These are phyloP conservation scores for Cladosporium velox DNA, from an alignment of 2,329 filamentous ascomycete genomes.

Conservation along the genomic window DNA sequence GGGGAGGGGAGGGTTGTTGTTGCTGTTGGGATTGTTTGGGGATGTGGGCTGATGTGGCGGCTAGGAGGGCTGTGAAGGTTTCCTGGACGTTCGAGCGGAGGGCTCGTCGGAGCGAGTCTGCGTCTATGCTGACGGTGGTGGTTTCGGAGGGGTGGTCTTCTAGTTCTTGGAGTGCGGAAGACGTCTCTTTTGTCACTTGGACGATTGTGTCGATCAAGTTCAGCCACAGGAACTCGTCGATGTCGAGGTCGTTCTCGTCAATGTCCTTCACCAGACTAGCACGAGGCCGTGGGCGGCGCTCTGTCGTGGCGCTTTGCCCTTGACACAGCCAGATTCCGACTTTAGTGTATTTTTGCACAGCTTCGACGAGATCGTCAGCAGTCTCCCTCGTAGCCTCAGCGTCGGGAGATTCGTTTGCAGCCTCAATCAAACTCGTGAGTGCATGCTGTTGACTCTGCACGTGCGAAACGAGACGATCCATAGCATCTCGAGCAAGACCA, in stretches of 20 bases:
- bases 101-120: slow-evolving; percentile 63
- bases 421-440: slow-evolving; percentile 71
- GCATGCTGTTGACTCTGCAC: slow-evolving; percentile 77
- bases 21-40: slow-evolving; percentile 14
- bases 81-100: slow-evolving; percentile 83
- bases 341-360: slow-evolving; percentile 83
- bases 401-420: slow-evolving; percentile 58
- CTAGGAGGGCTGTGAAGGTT: slow-evolving; percentile 82
- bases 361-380: slow-evolving; percentile 71
- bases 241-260: slow-evolving; percentile 58
- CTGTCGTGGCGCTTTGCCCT: slow-evolving; percentile 67
- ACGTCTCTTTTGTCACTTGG: slow-evolving; percentile 43
- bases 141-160: slow-evolving; percentile 20
- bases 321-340: slow-evolving; percentile 97
- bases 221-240: slow-evolving; percentile 67
- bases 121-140: slow-evolving; percentile 47
- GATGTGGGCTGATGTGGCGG: slow-evolving; percentile 61
- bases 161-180: neutral
- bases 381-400: slow-evolving; percentile 63
- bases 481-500: slow-evolving; percentile 78
- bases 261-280: slow-evolving; percentile 45
- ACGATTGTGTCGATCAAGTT: slow-evolving; percentile 65
- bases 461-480: slow-evolving; percentile 81
- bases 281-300: slow-evolving; percentile 36
- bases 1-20: slow-evolving; percentile 19